Evolutionary conservation across 441 rosid species (phyloP), one percentile per base, ranked within the genome.

Genomic region (Adansonia rubrostipa): DNA sequence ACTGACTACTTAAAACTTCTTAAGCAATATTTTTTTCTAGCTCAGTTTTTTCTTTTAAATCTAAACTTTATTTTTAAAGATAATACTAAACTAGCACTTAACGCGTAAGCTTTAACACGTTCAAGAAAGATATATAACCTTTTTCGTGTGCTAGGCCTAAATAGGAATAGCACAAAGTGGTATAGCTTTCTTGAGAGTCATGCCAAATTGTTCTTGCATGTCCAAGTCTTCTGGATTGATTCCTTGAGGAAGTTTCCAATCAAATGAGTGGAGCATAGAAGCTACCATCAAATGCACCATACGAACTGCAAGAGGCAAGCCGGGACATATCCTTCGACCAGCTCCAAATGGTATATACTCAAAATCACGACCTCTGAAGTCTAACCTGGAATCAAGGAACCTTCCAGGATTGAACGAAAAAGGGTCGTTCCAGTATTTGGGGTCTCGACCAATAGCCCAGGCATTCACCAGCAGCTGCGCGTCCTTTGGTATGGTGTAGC

Each of bases 301-400:
- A 10, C 79, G 74, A 57, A 58, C 50, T 0, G 74, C 79, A 17
- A 77, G 79, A 14, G 79, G 79, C 67, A 68, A 14, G 8, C 79
- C 79, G 1, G 74, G 74, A n/a, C 79, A 77, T 13, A 77, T 68
- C 74, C 79, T 77, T 57, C 79, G 63, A 14, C 79, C 79, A 13
- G 79, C 67, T 6, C 79, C 74, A 24, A 77, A 77, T 2, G 79
- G 79, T 68, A 77, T 54, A 19, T 53, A 69, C 68, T 57, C 74
- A 10, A 77, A 77, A 44, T 77, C 48, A 15, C 74, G 74, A 44
- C 79, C 79, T 56, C 11, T 68, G 68, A 42, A 77, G 45, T 77
- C 79, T 7, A 68, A 45, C 9, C 28, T 4, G n/a, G 58, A 56
- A 65, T 56, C 61, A 50, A 67, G 33, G 56, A 77, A 77, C 67